Base-by-base conservation (phyloP, 2,329 filamentous ascomycete genomes). In the Leptographium wingfieldii region DNA sequence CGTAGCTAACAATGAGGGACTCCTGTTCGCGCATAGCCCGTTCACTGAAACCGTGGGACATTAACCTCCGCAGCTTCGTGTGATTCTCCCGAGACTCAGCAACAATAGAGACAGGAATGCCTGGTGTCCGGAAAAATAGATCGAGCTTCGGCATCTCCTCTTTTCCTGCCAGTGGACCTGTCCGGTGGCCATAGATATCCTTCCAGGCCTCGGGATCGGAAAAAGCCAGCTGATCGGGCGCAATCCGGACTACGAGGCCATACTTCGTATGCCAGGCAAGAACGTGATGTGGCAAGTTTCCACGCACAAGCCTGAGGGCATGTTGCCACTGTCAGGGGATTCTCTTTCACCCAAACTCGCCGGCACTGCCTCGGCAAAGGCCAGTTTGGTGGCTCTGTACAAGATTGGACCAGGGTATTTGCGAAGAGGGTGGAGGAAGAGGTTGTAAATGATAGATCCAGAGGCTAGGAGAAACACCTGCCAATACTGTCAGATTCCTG, bases 221-320 rank as follows among this genome's bases (percentile, higher is more conserved):
- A 66, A 74, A 77, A 1, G 73, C 72, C 19, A 79, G 67, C 61
- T 77, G 72, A 54, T 73, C 68, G 0, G 76, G 76, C 3, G 69
- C 69, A 33, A 74, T 63, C 7, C 76, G 73, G 16, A 79, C 72
- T 1, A 78, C 68, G 2, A 67, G 65, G 9, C 75, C 75, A 58
- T 73, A 73, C 55, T 69, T 38, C 5, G 57, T 19, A 49, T 64
- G 63, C 40, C 62, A 54, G 22, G 53, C 46, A 7, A 63, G 59
- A 16, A 67, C 61, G 49, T 65, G 62, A 38, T 62, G 61, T n/a
- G 64, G 53, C 33, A 65, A 59, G 4, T 58, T 55, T 43, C 66
- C 66, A 1, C 56, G 29, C 6, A 58, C 3, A 14, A 58, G 46
- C 10, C 33, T n/a, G 31, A 25, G 16, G 25, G 52, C n/a, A n/a